phyloP scores from a whole-genome alignment of 1,139 yeast species.

The Blastobotrys raffinosifermentans region DNA sequence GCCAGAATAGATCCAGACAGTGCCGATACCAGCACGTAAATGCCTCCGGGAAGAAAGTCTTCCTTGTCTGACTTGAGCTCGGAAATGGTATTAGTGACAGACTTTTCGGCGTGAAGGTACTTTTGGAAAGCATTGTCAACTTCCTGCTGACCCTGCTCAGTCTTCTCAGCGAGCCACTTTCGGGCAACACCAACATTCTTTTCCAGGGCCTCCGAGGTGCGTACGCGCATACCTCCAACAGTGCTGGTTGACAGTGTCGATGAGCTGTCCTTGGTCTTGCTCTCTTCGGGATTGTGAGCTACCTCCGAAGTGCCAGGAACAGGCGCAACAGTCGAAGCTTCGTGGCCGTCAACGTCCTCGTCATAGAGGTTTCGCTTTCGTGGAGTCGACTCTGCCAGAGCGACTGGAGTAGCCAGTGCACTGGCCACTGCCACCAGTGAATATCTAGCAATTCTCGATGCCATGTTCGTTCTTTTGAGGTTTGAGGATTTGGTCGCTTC shows the following conservation, averaged over 20 bases:
- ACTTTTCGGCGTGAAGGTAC: conserved; percentile 58
- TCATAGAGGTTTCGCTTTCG: conserved; percentile 42
- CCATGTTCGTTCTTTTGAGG: too few species aligned
- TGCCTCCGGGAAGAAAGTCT: conserved; percentile 67
- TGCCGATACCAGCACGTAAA: conserved; percentile 68
- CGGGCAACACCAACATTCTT: conserved; percentile 45
- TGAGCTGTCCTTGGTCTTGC: conserved; percentile 27
- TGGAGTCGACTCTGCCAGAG: conserved; percentile 1
- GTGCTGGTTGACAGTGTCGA: conserved; percentile 33
- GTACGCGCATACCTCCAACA: conserved; percentile 54
- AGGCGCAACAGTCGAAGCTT: conserved; percentile 39
- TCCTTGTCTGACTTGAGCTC: conserved; percentile 66
- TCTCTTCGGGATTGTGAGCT: conserved; percentile 44
- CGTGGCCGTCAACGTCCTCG: conserved; percentile 37
- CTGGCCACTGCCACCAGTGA: neutral
- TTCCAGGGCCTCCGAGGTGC: conserved; percentile 48
- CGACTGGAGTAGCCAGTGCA: conserved; percentile 3
- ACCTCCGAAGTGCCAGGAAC: conserved; percentile 50
- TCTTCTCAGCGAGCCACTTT: conserved; percentile 31
- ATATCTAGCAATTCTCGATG: too few species aligned
- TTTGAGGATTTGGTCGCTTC: too few species aligned
- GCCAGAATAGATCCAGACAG: conserved; percentile 76
- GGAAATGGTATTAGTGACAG: conserved; percentile 61
- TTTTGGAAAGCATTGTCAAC: conserved; percentile 43
- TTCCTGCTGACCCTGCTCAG: conserved; percentile 33